These are phyloP conservation scores for Prunus mongolica DNA, from an alignment of 306 rosid species.

Conservation along the genomic window DNA sequence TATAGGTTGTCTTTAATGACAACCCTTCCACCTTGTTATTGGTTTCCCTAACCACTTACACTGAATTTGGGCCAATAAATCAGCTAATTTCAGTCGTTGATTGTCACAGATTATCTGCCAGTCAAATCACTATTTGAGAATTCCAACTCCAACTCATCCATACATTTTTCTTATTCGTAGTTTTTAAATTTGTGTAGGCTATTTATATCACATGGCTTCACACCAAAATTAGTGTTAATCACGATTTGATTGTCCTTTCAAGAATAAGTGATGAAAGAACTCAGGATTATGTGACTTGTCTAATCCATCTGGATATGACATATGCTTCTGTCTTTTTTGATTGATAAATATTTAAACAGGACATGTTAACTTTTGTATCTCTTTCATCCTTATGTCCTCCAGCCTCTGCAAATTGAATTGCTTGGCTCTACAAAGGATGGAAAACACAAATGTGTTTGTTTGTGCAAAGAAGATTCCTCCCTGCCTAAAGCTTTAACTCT, in stretches of 20 bases:
- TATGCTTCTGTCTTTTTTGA: too few relatives aligned
- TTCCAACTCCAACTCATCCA: constrained; percentile 1
- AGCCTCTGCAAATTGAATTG: constrained; percentile 47
- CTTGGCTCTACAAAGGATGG: constrained; percentile 32
- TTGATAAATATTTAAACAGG: not conserved
- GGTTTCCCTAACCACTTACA: not conserved
- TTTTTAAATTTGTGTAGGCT: not conserved
- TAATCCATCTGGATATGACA: not conserved
- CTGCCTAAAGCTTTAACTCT: constrained; percentile 38
- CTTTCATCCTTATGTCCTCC: constrained; percentile 22
- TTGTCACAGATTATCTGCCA: not conserved
- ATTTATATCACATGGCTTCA: not conserved
- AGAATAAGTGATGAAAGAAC: not conserved
- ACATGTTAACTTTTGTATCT: not conserved
- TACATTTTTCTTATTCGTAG: not conserved
- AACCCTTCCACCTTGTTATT: not conserved
- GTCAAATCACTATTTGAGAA: not conserved
- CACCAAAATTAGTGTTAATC: not conserved
- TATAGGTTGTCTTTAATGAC: not conserved
- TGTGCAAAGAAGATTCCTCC: constrained; percentile 30
- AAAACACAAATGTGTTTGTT: constrained; percentile 30
- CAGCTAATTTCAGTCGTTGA: not conserved
- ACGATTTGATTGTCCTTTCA: too few relatives aligned
- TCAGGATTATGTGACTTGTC: not conserved
- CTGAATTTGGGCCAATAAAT: not conserved